Evolutionary conservation across 768 basidiomycete genomes (phyloP), one percentile per base, ranked within the genome.

Genomic region (Gautieria morchelliformis): DNA sequence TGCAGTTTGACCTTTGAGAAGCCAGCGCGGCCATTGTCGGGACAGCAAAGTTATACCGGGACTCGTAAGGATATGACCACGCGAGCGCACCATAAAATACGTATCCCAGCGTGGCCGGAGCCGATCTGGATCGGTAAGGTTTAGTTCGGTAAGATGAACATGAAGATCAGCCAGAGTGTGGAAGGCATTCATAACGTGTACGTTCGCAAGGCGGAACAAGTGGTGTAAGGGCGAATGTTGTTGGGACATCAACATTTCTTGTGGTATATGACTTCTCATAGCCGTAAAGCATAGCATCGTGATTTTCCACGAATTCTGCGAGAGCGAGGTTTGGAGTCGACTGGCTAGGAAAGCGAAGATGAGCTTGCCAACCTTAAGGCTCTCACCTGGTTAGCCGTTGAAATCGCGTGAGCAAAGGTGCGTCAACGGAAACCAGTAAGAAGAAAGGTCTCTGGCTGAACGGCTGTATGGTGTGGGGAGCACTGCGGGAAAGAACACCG

Each of bases 361-460:
- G 51, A 45, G 27, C 30, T 32, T 39, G 17, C 10, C 39, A 33
- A 19, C 42, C 61, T 15, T 70, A 59, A 1, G 55, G 20, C 59
- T 75, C 74, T 63, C 73, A 68, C 14, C 62, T 41, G 4, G 57
- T 60, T 47, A 76, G 61, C 56, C 75, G 75, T 17, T 62, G 59
- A 20, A 73, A 71, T 8, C 76, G 68, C 17, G 37, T 58, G 10
- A 56, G 32, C n/a, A 55, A 35, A 19, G 56, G 93, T 0, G 91
- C 95, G 60, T 97, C 93, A 32, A 93, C 77, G 48, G 73, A 79
- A 46, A 96, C 71, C 22, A 98, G 78, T 67, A 97, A 73, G 68
- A 96, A 93, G 68, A 93, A 98, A 0, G 96, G 96, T 17, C 96
- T 75, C 65, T 84, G 93, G 37, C 81, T 68, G 65, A 96, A 97